These are phyloP conservation scores for Aureobasidium sp. DNA, from an alignment of 2,329 filamentous ascomycete species.

Conservation along the genomic window DNA sequence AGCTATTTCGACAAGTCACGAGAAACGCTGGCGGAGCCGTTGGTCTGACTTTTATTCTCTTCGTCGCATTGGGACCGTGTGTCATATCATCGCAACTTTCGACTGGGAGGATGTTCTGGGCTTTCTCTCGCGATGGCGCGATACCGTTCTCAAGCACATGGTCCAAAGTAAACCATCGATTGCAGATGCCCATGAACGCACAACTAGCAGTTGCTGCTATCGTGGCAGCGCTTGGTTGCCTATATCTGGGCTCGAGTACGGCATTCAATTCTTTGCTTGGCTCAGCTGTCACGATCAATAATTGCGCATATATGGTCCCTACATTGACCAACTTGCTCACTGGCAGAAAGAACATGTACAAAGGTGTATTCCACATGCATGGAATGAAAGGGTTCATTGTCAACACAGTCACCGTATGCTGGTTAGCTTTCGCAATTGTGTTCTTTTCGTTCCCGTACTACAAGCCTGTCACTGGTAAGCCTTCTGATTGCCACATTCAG, in stretches of 20 bases:
- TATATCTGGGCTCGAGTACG: constrained; percentile 16
- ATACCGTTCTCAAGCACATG: constrained; percentile 14
- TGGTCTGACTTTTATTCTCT: constrained; percentile 37
- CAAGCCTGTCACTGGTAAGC: constrained; percentile 29
- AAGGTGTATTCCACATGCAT: constrained; percentile 3
- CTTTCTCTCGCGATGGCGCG: constrained; percentile 39
- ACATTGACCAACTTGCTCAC: constrained; percentile 6
- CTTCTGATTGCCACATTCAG: neutral
- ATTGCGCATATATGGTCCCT: constrained; percentile 4
- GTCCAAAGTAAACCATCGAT: constrained; percentile 2
- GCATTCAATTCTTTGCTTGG: constrained; percentile 17
- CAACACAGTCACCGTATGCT: constrained; percentile 4
- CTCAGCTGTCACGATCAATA: constrained; percentile 5
- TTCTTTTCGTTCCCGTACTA: constrained; percentile 42
- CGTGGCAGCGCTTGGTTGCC: constrained; percentile 17
- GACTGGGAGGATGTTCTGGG: constrained; percentile 34
- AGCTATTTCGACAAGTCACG: constrained; percentile 42
- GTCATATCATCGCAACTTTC: constrained; percentile 32
- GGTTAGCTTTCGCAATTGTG: constrained; percentile 33
- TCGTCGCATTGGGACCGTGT: constrained; percentile 39
- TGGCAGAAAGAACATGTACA: constrained; percentile 8
- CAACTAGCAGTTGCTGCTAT: constrained; percentile 16
- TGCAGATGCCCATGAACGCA: constrained; percentile 17
- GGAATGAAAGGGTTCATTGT: neutral
- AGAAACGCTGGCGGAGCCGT: constrained; percentile 36